These are phyloP conservation scores for Diplogelasinospora grovesii DNA, from an alignment of 495 filamentous ascomycete species.

Conservation along the genomic window DNA sequence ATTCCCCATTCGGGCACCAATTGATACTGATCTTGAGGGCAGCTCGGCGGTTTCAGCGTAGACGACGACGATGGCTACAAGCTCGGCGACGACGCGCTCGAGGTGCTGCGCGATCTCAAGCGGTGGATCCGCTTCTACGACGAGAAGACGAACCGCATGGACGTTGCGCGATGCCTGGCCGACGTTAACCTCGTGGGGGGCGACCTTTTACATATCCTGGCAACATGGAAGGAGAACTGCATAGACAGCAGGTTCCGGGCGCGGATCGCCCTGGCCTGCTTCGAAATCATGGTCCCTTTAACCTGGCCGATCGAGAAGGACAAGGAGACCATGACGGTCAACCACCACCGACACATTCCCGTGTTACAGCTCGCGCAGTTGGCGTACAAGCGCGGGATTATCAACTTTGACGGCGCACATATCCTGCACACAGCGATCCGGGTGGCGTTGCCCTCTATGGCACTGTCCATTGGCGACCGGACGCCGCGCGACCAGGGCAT, in stretches of 20 bases:
- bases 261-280: constrained; percentile 63
- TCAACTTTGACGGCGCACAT: constrained; percentile 68
- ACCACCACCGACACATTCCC: constrained; percentile 85
- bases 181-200: constrained; percentile 88
- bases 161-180: constrained; percentile 87
- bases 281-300: constrained; percentile 88
- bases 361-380: constrained; percentile 83
- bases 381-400: constrained; percentile 79
- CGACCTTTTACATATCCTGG: constrained; percentile 85
- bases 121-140: constrained; percentile 94
- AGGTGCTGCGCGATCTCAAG: constrained; percentile 85
- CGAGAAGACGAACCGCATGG: constrained; percentile 86
- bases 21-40: constrained; percentile 1
- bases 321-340: constrained; percentile 70
- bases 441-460: constrained; percentile 83
- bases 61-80: constrained; percentile 75
- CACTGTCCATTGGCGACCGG: constrained; percentile 66
- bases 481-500: constrained; percentile 80
- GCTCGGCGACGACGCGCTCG: constrained; percentile 87
- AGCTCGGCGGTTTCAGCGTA: constrained; percentile 83
- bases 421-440: constrained; percentile 74
- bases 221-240: constrained; percentile 65
- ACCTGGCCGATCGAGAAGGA: constrained; percentile 91
- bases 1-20: neutral
- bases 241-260: constrained; percentile 71